phyloP scores from a whole-genome alignment of 345 rosid species.

The Populus deltoides region DNA sequence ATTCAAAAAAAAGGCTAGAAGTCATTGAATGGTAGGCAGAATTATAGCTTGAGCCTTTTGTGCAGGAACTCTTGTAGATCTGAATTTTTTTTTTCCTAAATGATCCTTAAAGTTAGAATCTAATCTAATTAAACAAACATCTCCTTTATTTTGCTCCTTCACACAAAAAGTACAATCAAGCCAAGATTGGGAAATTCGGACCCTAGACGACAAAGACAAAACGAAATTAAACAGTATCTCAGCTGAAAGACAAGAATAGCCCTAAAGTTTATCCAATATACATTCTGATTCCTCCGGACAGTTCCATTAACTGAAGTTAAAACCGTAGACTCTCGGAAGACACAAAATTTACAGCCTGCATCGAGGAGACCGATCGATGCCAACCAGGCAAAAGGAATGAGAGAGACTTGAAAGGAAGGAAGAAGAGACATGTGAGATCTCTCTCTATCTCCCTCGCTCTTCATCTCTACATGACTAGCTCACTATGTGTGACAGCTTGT shows the following conservation, averaged over 20 bases:
- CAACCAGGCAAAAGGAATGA: slow-evolving; percentile 33
- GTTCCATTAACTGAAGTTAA: slow-evolving; percentile 26
- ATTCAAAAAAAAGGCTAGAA: not conserved
- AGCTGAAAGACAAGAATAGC: not conserved
- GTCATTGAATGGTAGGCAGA: not conserved
- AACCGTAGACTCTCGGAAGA: slow-evolving; percentile 5
- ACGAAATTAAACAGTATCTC: not conserved
- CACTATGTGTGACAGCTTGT: not conserved
- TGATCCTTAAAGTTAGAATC: not conserved
- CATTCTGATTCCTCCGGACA: not conserved
- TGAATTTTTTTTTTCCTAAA: not conserved
- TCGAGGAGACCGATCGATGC: slow-evolving; percentile 16
- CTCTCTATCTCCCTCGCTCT: not conserved
- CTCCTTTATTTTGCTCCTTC: not conserved
- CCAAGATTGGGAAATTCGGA: not conserved
- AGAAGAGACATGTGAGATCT: slow-evolving; percentile 20
- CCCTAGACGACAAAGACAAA: not conserved
- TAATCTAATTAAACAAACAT: not conserved
- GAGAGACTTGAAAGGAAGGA: slow-evolving; percentile 25
- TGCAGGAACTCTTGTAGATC: not conserved
- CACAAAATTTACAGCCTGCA: not conserved
- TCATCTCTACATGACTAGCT: not conserved
- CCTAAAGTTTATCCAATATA: not conserved
- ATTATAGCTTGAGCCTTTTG: not conserved
- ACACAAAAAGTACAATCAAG: not conserved